Base-by-base conservation (phyloP, 768 basidiomycete genomes). In the Boletus pseudopeckii region DNA sequence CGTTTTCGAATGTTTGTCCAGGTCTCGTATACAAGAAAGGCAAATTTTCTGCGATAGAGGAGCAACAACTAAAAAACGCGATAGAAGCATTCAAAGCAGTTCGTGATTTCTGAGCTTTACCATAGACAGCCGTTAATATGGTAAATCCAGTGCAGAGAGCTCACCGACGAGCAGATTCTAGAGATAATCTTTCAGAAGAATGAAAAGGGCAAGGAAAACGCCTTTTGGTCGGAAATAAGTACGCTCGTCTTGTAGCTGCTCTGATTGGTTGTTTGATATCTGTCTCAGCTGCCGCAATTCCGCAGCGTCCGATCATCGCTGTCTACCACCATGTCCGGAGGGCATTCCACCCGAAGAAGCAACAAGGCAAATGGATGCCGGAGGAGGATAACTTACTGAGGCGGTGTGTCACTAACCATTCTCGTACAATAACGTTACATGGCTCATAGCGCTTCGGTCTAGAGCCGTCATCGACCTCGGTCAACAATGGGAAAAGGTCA, bases 21-120 rank as follows among this genome's bases (percentile, higher is more conserved):
- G 90, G 89, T 32, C 79, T 92, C n/a, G 79, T 88, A 3, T 92
- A 90, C 68, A 91, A 86, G 72, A 91, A 91, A 69, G 90, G 90
- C 14, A 92, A 90, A 64, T 93, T 93, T 62, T 90, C 89, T 24
- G 81, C 85, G 0, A 83, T 83, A 39, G 90, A 93, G 63, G 86
- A 84, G 53, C 77, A 82, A 24, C 84, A 85, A 56, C 69, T 92
- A 1, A 77, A 72, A 57, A 67, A 70, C 14, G 90, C 89, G 7
- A 83, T 92, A 34, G 82, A 86, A 52, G 68, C 72, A 9, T 90
- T 84, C 64, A 78, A 79, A 50, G 60, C 68, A 18, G 88, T 88
- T 61, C 45, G 84, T 74, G 18, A 17, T 44, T 49, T 51, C 20
- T 28, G 18, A 44, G 30, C 37, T 38, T 26, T 32, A 14, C 22